Evolutionary conservation across 2,329 filamentous ascomycete genomes (phyloP), one percentile per base, ranked within the genome.

Genomic region (Kalmusia sp.): DNA sequence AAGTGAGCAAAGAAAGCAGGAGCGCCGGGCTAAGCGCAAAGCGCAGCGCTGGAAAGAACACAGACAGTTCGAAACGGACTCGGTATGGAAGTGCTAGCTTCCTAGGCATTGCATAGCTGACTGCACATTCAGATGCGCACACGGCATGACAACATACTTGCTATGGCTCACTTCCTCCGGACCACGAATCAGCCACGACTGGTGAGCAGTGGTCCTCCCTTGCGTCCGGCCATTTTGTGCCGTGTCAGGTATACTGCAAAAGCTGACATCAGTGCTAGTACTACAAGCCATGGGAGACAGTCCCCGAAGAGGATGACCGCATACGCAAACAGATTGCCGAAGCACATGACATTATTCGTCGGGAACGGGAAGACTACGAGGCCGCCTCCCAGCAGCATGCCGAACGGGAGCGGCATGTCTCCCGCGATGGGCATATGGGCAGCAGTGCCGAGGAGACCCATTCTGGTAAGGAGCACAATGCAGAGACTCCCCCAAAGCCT

Each of bases 201-300:
- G 67, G 92, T 96, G 81, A 69, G 89, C 80, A 11, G 3, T 30
- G 21, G 33, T 6, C 15, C 6, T 37, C 8, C 30, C 28, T 4
- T 24, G 50, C 8, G 30, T 21, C 19, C 17, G 14, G 27, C 4
- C 27, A 33, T 31, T 43, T 40, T 24, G 35, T 14, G 7, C 25
- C n/a, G 19, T 28, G 24, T 41, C 21, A 33, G 17, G 11, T 34
- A 25, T 15, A 43, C 49, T 15, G 44, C 54, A 14, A 60, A 70
- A 61, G 73, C 64, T 60, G 45, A 75, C 33, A 33, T 17, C 31
- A 11, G 46, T 50, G 7, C 35, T 59, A 96, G 92, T 93, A 89
- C 73, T 97, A 95, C 74, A 87, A 88, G 39, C 93, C 93, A 0
- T 96, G 90, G 88, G 87, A 92, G 63, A 80, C 90, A 51, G 86